A percentile compares a stretch with the other conserved stretches of the same genome.
Evolutionary conservation across 106 monocot species (phyloP).

Genomic region (Platanthera zijinensis): DNA sequence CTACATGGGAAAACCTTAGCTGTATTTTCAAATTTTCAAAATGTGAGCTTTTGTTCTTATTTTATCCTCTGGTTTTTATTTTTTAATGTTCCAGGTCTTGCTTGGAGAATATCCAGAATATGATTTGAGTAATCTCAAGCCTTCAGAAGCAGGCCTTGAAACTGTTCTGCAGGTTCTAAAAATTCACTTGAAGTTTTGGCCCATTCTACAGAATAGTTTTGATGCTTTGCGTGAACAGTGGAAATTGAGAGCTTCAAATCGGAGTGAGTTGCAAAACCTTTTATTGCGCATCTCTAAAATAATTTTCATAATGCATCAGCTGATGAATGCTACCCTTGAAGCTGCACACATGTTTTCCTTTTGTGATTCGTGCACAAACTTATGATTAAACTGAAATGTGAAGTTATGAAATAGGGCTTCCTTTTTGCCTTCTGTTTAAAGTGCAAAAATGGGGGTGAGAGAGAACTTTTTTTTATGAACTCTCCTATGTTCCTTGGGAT

Average conservation of each 20-base stretch:
- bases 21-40: background rate
- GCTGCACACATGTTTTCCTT: background rate
- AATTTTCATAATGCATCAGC: background rate
- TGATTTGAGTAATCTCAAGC: conserved; percentile 23
- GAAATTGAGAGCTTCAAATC: conserved; percentile 21
- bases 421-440: background rate
- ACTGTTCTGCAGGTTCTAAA: conserved; percentile 64
- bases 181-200: conserved; percentile 79
- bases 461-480: too few species aligned
- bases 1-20: too few species aligned
- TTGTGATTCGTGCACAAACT: background rate
- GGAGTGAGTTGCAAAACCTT: conserved; percentile 35
- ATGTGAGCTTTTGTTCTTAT: background rate
- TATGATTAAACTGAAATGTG: background rate
- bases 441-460: background rate
- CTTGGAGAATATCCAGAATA: conserved; percentile 49
- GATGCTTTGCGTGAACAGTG: conserved; percentile 25
- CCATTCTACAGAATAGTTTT: conserved; percentile 37
- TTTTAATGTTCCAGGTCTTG: conserved; percentile 44
- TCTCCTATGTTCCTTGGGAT: too few species aligned
- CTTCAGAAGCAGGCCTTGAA: conserved; percentile 47
- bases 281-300: background rate
- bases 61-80: background rate
- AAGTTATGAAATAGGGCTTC: background rate
- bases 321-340: background rate